Percentiles rank a stretch among this genome's conserved stretches.
phyloP scores from a whole-genome alignment of 768 basidiomycete genomes.

The Trametes elegans region DNA sequence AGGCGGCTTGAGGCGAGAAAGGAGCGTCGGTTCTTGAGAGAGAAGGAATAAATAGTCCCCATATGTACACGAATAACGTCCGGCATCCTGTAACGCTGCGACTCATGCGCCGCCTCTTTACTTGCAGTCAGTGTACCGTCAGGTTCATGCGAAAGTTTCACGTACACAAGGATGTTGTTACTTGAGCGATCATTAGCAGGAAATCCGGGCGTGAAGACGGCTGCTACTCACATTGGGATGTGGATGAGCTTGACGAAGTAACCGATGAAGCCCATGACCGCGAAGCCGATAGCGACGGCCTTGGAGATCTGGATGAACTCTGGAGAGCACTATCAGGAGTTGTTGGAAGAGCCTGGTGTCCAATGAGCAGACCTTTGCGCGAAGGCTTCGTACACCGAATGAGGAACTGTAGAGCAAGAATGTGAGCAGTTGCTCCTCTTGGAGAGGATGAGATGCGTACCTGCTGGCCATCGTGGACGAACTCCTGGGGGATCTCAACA shows the following conservation, averaged over 20 bases:
- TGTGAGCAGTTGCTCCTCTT: not conserved
- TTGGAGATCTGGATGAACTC: conserved; percentile 95
- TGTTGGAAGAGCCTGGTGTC: not conserved
- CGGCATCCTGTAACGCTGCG: conserved; percentile 12
- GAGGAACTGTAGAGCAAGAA: conserved; percentile 65
- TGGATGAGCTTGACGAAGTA: conserved; percentile 99
- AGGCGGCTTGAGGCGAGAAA: not conserved
- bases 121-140: conserved; percentile 25
- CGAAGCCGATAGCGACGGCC: conserved; percentile 96
- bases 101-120: conserved; percentile 73
- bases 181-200: conserved; percentile 37
- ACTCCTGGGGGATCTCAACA: conserved; percentile 87
- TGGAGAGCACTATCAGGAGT: conserved; percentile 32
- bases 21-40: not conserved
- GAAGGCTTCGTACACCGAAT: conserved; percentile 98
- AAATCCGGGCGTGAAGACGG: not conserved
- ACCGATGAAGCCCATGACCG: conserved; percentile 99
- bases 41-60: conserved; percentile 20
- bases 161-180: conserved; percentile 98
- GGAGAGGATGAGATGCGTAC: conserved; percentile 40
- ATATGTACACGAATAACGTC: conserved; percentile 15
- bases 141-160: conserved; percentile 26
- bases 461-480: conserved; percentile 91
- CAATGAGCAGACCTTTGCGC: conserved; percentile 67
- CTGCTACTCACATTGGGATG: conserved; percentile 85